Percentiles rank a stretch among this genome's conserved stretches.
Evolutionary conservation across 345 rosid genomes (phyloP).

Genomic region (Heritiera fomes): DNA sequence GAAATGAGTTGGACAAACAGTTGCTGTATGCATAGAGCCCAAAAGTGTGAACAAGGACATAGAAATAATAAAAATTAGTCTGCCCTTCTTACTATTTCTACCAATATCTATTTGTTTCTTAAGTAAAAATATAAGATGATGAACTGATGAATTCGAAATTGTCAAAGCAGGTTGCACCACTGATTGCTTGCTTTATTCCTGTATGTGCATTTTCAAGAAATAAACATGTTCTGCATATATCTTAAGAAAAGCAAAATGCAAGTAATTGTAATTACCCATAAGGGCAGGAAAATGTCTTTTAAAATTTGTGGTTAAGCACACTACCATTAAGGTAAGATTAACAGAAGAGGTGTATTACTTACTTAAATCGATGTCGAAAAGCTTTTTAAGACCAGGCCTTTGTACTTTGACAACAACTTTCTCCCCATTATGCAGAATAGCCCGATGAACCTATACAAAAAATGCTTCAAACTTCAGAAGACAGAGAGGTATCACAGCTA

Average conservation of each 20-base stretch:
- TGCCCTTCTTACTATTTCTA: neutral
- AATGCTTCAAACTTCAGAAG: conserved; percentile 33
- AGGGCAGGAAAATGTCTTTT: neutral
- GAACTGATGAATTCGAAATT: neutral
- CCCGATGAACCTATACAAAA: conserved; percentile 76
- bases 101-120: neutral
- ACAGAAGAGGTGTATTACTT: conserved; percentile 31
- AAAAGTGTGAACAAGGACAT: neutral
- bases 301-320: neutral
- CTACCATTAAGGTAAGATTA: neutral
- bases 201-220: neutral
- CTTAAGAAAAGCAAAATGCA: neutral
- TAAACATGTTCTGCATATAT: neutral
- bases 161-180: conserved; percentile 3
- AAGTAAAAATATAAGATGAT: neutral
- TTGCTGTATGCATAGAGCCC: neutral
- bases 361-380: conserved; percentile 91
- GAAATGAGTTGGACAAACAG: neutral
- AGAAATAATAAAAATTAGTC: neutral
- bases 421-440: conserved; percentile 87
- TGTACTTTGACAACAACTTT: conserved; percentile 90
- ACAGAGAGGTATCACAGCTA: conserved; percentile 6
- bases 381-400: conserved; percentile 92
- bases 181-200: neutral
- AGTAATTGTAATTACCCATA: neutral